phyloP scores from a whole-genome alignment of 345 rosid species.

The Cardamine occulta region DNA sequence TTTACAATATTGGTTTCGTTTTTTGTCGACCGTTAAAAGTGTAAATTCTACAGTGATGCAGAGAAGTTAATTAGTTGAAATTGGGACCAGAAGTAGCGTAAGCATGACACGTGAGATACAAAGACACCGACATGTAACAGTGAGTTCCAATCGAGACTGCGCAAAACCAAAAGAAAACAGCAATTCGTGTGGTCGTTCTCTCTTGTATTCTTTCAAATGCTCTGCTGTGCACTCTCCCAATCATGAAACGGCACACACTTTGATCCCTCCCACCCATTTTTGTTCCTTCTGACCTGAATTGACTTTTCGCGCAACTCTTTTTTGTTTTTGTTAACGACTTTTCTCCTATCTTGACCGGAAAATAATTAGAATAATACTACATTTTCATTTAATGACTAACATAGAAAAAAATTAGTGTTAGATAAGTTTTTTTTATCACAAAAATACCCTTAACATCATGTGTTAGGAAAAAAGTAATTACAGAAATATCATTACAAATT shows the following conservation, averaged over 20 bases:
- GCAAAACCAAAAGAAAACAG: background rate
- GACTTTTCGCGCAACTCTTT: no score
- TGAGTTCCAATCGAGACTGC: background rate
- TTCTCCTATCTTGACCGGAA: no score
- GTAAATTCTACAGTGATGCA: background rate
- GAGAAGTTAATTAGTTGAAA: constrained; percentile 11
- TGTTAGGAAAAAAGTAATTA: no score
- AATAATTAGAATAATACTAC: no score
- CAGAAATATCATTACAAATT: no score
- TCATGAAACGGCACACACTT: constrained; percentile 25
- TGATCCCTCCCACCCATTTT: constrained; percentile 11
- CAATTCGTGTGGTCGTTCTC: constrained; percentile 6
- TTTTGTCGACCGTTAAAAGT: background rate
- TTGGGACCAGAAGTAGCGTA: constrained; percentile 14
- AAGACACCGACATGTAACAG: background rate
- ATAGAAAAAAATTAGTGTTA: no score
- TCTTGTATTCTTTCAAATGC: constrained; percentile 16
- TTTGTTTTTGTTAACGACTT: no score
- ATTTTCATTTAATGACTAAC: no score
- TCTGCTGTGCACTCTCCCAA: background rate
- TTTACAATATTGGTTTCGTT: no score
- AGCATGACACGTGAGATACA: constrained; percentile 1
- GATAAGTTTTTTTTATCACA: no score
- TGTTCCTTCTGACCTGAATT: background rate
- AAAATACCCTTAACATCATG: no score